A percentile compares a stretch with the other conserved stretches of the same genome.
These are phyloP conservation scores for Linnemannia schmuckeri DNA, from an alignment of 192 early-diverging fungal species.

Conservation along the genomic window DNA sequence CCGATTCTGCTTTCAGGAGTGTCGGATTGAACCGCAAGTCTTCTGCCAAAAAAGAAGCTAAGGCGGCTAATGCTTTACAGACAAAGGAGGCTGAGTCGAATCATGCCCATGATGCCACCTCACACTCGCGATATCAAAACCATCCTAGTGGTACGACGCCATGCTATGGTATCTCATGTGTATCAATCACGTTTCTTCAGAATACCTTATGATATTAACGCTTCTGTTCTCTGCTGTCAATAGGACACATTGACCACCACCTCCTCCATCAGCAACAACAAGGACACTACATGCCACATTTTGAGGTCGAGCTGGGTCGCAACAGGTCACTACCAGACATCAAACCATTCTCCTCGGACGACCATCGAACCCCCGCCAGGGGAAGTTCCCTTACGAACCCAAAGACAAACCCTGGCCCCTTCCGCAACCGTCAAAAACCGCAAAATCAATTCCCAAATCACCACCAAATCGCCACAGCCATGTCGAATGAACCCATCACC, in stretches of 20 bases:
- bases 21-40: constrained; percentile 36
- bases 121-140: neutral
- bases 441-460: constrained; percentile 14
- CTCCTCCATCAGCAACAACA: neutral
- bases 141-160: neutral
- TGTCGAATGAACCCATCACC: constrained; percentile 28
- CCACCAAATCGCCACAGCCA: constrained; percentile 22
- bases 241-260: neutral
- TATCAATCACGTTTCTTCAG: neutral
- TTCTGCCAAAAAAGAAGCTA: constrained; percentile 18
- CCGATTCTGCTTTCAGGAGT: constrained; percentile 35
- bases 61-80: neutral
- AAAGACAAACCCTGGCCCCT: constrained; percentile 30
- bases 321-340: constrained; percentile 35
- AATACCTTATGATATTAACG: neutral
- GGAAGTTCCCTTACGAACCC: constrained; percentile 39
- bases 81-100: neutral
- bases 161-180: neutral
- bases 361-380: constrained; percentile 13
- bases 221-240: neutral
- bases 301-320: constrained; percentile 29
- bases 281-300: constrained; percentile 2
- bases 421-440: constrained; percentile 28
- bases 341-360: constrained; percentile 5
- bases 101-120: neutral